Percentiles rank a stretch among this genome's conserved stretches.
These are phyloP conservation scores for Henckelia pumila DNA, from an alignment of 257 asterid species.

Conservation along the genomic window DNA sequence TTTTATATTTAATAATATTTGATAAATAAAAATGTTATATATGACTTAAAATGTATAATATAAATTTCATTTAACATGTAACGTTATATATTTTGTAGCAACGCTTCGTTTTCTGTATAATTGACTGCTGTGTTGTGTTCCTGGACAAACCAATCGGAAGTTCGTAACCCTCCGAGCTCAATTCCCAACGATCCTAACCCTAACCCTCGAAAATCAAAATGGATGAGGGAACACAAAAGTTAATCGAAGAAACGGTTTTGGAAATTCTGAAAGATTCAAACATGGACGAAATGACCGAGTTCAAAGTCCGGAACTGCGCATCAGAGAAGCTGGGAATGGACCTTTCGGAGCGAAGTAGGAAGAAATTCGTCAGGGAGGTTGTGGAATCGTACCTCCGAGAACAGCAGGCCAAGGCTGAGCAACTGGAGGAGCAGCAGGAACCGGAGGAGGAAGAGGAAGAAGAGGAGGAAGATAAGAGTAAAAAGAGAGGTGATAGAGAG, in stretches of 20 bases:
- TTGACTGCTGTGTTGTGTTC: no score
- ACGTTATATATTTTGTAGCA: no score
- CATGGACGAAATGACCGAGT: conserved; percentile 82
- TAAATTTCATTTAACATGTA: no score
- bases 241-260: conserved; percentile 59
- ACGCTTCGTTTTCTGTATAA: no score
- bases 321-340: conserved; percentile 71
- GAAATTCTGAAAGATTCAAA: conserved; percentile 60
- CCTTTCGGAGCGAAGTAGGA: conserved; percentile 64
- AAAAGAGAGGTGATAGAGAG: conserved; percentile 47
- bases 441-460: conserved; percentile 39
- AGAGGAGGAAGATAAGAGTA: conserved; percentile 29
- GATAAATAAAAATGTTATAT: no score
- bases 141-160: no score
- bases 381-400: conserved; percentile 68
- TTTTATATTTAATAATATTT: no score
- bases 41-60: no score
- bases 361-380: conserved; percentile 61
- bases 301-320: conserved; percentile 72
- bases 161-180: background rate
- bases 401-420: conserved; percentile 43
- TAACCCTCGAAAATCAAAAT: conserved; percentile 33
- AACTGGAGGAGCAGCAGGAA: conserved; percentile 14
- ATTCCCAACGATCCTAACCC: background rate
- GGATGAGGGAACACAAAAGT: conserved; percentile 58